A percentile compares a stretch with the other conserved stretches of the same genome.
phyloP scores from a whole-genome alignment of 2,329 filamentous ascomycete species.

The Fusarium ambrosium region DNA sequence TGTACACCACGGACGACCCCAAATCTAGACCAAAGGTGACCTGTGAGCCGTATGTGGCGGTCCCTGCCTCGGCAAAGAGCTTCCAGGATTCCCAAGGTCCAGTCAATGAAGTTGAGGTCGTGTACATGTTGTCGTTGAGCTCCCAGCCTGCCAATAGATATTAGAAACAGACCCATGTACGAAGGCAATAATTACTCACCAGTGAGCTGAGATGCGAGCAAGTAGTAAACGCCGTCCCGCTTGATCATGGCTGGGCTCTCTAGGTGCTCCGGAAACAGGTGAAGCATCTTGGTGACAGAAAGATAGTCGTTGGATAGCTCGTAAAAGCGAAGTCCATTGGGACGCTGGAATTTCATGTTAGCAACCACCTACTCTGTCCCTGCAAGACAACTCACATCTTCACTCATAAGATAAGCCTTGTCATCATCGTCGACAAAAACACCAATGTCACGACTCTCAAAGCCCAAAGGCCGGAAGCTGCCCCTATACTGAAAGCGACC shows the following conservation, averaged over 20 bases:
- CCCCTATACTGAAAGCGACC: slow-evolving; percentile 63
- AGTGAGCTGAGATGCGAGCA: slow-evolving; percentile 71
- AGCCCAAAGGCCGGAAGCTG: slow-evolving; percentile 51
- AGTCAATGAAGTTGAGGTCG: slow-evolving; percentile 54
- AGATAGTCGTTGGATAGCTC: slow-evolving; percentile 70
- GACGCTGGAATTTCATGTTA: slow-evolving; percentile 54
- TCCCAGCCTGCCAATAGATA: slow-evolving; percentile 55
- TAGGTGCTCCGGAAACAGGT: slow-evolving; percentile 65
- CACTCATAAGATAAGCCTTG: slow-evolving; percentile 69
- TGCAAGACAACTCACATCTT: slow-evolving; percentile 63
- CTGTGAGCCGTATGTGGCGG: slow-evolving; percentile 70
- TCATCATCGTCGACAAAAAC: slow-evolving; percentile 73
- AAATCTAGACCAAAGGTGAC: slow-evolving; percentile 68
- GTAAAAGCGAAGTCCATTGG: slow-evolving; percentile 69
- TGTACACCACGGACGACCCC: slow-evolving; percentile 64
- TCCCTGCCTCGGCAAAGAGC: slow-evolving; percentile 67
- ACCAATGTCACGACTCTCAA: slow-evolving; percentile 67
- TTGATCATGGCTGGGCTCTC: slow-evolving; percentile 75
- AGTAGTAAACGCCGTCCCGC: slow-evolving; percentile 69
- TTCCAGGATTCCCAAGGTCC: slow-evolving; percentile 73
- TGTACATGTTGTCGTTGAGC: slow-evolving; percentile 70
- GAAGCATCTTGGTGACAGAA: slow-evolving; percentile 61
- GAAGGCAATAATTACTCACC: background rate
- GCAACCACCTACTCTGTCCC: background rate
- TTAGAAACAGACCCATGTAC: background rate